phyloP scores from a whole-genome alignment of 768 basidiomycete genomes.

The Dictyophora rubrovolvata region DNA sequence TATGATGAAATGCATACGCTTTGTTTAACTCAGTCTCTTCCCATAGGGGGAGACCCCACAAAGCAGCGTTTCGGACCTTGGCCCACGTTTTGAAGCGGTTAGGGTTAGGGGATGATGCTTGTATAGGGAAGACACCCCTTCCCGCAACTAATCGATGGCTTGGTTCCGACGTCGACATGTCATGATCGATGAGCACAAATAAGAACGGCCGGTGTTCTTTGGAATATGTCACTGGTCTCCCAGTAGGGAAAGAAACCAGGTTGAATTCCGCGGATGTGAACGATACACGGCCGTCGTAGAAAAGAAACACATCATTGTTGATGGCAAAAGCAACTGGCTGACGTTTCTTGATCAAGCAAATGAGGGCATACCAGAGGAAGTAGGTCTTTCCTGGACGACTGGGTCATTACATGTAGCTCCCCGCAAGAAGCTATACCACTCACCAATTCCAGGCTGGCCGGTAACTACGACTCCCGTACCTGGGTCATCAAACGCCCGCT shows the following conservation, averaged over 20 bases:
- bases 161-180: not conserved
- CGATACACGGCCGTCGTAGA: not conserved
- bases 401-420: too few species aligned
- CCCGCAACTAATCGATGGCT: not conserved
- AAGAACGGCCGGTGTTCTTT: not conserved
- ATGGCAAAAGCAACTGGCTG: not conserved
- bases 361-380: not conserved
- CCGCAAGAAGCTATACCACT: not conserved
- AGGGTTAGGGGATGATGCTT: not conserved
- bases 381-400: too few species aligned
- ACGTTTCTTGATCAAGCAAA: not conserved
- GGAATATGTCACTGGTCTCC: not conserved
- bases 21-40: not conserved
- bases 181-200: not conserved
- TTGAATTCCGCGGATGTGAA: not conserved
- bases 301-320: not conserved
- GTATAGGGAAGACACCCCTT: not conserved
- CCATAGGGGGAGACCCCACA: not conserved
- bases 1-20: not conserved
- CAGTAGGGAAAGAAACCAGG: not conserved
- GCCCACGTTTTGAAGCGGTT: not conserved
- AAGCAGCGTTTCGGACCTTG: not conserved
- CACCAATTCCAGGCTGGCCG: not conserved
- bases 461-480: not conserved
- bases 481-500: not conserved